Evolutionary conservation across 225 moss, liverwort and hornwort species (phyloP).

Genomic region (Ulota crispa): DNA sequence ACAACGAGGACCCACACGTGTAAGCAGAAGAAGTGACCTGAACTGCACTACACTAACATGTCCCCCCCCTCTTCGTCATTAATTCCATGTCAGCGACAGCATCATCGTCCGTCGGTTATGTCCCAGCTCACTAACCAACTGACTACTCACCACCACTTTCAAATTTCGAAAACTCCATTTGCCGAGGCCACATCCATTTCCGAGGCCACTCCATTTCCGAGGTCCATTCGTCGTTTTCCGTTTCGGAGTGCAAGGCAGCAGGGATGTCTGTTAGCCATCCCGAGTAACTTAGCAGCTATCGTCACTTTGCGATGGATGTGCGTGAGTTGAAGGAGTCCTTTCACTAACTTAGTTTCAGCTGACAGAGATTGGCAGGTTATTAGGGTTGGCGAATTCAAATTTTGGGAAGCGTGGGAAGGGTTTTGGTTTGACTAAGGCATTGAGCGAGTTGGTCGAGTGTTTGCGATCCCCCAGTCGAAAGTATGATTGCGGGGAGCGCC

Average conservation of each 20-base stretch:
- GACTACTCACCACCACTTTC: slow-evolving; percentile 7
- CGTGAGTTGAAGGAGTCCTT: not conserved
- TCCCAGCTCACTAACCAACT: not conserved
- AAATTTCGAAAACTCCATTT: not conserved
- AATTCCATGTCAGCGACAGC: not conserved
- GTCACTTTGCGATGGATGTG: slow-evolving; percentile 15
- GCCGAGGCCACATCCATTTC: not conserved
- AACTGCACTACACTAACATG: not conserved
- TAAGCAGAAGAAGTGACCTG: not conserved
- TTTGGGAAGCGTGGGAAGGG: not conserved
- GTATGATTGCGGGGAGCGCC: not conserved
- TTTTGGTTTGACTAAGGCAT: not conserved
- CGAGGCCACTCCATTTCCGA: not conserved
- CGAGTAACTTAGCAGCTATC: no score
- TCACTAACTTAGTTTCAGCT: slow-evolving; percentile 29
- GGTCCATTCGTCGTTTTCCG: not conserved
- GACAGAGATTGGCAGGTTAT: slow-evolving; percentile 2
- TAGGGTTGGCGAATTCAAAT: not conserved
- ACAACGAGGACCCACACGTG: slow-evolving; percentile 3
- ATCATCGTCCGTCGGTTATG: slow-evolving; percentile 17
- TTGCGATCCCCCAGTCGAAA: not conserved
- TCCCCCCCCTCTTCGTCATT: not conserved
- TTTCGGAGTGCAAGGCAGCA: not conserved
- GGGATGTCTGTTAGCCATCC: not conserved
- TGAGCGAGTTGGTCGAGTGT: not conserved